A percentile compares a stretch with the other conserved stretches of the same genome.
These are phyloP conservation scores for Magnusiomyces tetraspermus DNA, from an alignment of 1,139 yeast genomes.

Conservation along the genomic window DNA sequence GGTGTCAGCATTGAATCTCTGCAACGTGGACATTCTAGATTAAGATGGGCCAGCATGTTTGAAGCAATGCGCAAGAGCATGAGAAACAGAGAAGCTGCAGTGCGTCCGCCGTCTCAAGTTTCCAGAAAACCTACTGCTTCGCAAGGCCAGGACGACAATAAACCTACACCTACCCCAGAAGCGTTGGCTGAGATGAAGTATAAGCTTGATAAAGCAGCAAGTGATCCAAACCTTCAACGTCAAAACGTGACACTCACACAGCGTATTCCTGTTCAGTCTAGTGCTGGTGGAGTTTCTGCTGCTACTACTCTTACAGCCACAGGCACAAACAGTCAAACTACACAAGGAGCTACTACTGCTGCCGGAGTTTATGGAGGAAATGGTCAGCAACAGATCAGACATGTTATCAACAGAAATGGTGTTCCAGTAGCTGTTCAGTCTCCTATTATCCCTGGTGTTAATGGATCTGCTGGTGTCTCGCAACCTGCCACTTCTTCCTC, in stretches of 20 bases:
- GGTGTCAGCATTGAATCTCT: slow-evolving; percentile 89
- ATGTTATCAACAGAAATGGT: background rate
- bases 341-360: background rate
- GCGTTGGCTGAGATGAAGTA: slow-evolving; percentile 62
- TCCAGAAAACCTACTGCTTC: slow-evolving; percentile 19
- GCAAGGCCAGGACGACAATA: slow-evolving; percentile 3
- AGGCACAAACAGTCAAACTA: background rate
- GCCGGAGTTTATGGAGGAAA: background rate
- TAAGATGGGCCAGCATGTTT: slow-evolving; percentile 95
- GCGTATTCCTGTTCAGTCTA: background rate
- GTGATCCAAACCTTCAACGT: slow-evolving; percentile 5
- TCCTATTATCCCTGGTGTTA: background rate
- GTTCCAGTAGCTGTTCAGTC: background rate
- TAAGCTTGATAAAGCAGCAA: slow-evolving; percentile 8
- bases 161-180: slow-evolving; percentile 51
- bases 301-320: background rate
- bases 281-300: background rate
- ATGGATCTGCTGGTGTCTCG: background rate
- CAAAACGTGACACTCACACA: background rate
- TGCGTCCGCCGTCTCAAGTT: slow-evolving; percentile 41
- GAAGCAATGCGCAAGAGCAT: slow-evolving; percentile 89
- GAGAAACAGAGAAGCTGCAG: slow-evolving; percentile 72
- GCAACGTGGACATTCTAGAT: slow-evolving; percentile 81
- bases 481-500: no score
- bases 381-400: background rate